Evolutionary conservation across 768 basidiomycete species (phyloP).

Genomic region (Leucosporidium scottii): DNA sequence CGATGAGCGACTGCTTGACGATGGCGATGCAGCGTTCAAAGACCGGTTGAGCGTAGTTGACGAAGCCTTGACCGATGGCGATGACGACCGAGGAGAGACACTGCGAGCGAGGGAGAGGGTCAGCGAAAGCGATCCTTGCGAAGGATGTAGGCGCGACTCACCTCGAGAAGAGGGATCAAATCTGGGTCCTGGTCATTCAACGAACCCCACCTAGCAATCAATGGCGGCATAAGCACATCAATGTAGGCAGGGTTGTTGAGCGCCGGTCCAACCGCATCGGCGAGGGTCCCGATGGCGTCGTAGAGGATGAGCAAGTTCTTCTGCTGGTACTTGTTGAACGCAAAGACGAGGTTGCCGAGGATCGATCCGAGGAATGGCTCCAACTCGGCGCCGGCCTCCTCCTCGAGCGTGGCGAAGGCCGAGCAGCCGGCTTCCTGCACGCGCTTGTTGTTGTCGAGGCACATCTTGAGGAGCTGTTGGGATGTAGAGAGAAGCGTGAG

Average conservation of each 20-base stretch:
- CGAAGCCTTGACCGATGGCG: constrained; percentile 82
- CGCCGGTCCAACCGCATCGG: constrained; percentile 87
- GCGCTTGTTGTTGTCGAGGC: constrained; percentile 94
- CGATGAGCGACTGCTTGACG: constrained; percentile 70
- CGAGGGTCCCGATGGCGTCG: constrained; percentile 96
- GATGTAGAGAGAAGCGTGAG: neutral
- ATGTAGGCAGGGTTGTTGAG: constrained; percentile 79
- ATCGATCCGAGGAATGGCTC: constrained; percentile 93
- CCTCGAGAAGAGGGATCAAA: constrained; percentile 90
- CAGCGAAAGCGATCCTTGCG: neutral
- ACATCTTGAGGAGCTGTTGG: constrained; percentile 83
- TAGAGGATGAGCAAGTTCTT: constrained; percentile 98
- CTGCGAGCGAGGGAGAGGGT: constrained; percentile 46
- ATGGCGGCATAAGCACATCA: constrained; percentile 91
- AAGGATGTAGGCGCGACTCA: constrained; percentile 42
- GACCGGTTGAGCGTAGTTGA: constrained; percentile 79
- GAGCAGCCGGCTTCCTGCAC: constrained; percentile 99
- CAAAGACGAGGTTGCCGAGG: constrained; percentile 85
- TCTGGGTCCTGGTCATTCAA: constrained; percentile 86
- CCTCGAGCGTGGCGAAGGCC: constrained; percentile 95
- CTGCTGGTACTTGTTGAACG: constrained; percentile 97
- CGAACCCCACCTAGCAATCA: constrained; percentile 82
- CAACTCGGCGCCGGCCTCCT: constrained; percentile 85
- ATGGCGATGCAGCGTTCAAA: constrained; percentile 85
- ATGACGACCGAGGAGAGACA: constrained; percentile 97